Evolutionary conservation across 2,329 filamentous ascomycete species (phyloP), one percentile per base, ranked within the genome.

Genomic region (Hypoxylon sp.): DNA sequence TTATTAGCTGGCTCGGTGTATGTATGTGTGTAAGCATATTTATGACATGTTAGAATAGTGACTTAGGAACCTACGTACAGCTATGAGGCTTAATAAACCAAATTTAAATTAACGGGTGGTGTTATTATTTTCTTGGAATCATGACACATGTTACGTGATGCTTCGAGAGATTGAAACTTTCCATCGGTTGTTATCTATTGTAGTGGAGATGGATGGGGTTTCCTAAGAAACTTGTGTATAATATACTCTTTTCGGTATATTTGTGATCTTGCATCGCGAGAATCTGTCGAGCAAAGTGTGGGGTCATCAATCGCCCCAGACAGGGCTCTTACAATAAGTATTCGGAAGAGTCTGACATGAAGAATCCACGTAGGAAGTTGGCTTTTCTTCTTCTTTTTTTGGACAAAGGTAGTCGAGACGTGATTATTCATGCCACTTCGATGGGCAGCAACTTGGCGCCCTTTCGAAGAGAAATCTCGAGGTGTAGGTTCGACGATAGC

Each of bases 191-290:
- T 57, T 41, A 17, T 49, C 14, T 43, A 38, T 49, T 23, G 17
- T 28, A 38, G 30, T 23, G n/a, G 25, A 23, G 36, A 21, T 48
- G 32, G 32, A 58, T 28, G 30, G 21, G 21, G 43, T 43, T 32
- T 48, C 55, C 32, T 57, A 30, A n/a, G 19, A n/a, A n/a, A 38
- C 43, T 30, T 46, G 13, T 21, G 38, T 56, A 46, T 38, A 25
- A 13, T 58, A 58, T 30, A 38, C 30, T 48, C 53, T 55, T 55
- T 28, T 55, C 43, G 55, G 45, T 49, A 58, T 57, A 48, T 57
- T 48, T 46, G 28, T 48, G 53, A 48, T 32, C 53, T 51, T 60
- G 56, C 56, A 50, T 51, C 36, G 34, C 25, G 32, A 55, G 49
- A 48, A 50, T 60, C 32, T 28, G 51, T 41, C 13, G 5, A 43